Percentiles rank a stretch among this genome's conserved stretches.
These are phyloP conservation scores for Hypoxylon perforatum DNA, from an alignment of 495 filamentous ascomycete genomes.

Conservation along the genomic window DNA sequence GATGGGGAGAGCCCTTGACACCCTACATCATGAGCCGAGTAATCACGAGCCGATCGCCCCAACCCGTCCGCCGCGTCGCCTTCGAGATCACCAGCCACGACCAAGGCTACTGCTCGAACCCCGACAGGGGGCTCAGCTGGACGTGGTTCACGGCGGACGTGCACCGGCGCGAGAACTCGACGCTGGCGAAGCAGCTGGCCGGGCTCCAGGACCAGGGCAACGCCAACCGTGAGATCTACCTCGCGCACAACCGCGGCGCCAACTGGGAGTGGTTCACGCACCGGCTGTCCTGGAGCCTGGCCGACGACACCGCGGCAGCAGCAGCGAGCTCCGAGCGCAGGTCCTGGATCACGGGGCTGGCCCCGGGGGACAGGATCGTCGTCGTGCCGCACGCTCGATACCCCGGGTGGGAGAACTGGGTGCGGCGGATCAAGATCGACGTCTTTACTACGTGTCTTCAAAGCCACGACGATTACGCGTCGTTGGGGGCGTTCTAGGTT, in stretches of 20 bases:
- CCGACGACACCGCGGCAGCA: conserved; percentile 7
- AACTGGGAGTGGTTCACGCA: conserved; percentile 24
- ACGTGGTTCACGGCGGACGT: conserved; percentile 39
- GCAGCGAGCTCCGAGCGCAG: conserved; percentile 19
- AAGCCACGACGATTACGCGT: background rate
- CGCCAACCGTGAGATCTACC: conserved; percentile 28
- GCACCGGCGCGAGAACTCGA: conserved; percentile 26
- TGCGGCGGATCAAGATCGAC: conserved; percentile 29
- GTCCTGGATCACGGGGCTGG: conserved; percentile 22
- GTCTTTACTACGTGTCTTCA: conserved; percentile 33
- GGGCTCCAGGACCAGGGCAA: conserved; percentile 18
- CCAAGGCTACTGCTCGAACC: conserved; percentile 34
- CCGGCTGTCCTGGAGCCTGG: conserved; percentile 22
- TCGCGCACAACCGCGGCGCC: conserved; percentile 29
- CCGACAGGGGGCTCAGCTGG: conserved; percentile 26
- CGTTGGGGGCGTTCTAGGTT: background rate
- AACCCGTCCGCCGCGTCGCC: conserved; percentile 30
- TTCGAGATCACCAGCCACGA: conserved; percentile 39
- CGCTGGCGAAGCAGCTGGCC: conserved; percentile 11
- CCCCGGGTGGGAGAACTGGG: conserved; percentile 42
- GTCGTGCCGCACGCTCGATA: conserved; percentile 33
- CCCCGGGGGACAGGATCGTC: conserved; percentile 19
- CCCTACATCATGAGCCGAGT: conserved; percentile 31
- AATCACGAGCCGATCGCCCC: conserved; percentile 11
- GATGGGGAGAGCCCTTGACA: conserved; percentile 31